Base-by-base conservation (phyloP, 1,284 basidiomycete genomes). In the Dichomitus squalens region DNA sequence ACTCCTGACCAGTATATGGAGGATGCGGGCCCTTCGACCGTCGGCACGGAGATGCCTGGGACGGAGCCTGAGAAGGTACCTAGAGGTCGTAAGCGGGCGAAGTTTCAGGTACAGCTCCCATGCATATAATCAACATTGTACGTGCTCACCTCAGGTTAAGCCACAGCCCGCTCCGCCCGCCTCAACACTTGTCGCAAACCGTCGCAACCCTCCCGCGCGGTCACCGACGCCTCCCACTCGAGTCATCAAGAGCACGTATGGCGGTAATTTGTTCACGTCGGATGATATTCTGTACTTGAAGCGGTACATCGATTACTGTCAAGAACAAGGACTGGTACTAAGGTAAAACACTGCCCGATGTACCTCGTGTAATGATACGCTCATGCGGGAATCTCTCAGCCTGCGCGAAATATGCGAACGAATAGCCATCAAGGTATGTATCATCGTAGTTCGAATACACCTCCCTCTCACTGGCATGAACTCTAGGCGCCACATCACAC, bases 171-270 rank as follows among this genome's bases (percentile, higher is more conserved):
- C 86, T 0, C 79, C 85, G 0, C 79, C 87, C 11, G 83, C 87
- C 12, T 77, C 87, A 9, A 78, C 81, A 12, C 73, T 91, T 34
- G 87, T 90, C 5, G 75, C 80, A 0, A 88, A 85, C 66, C 73
- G 79, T 48, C 79, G 80, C 34, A 83, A 86, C 51, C 83, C 86
- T 0, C 80, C 82, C 31, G 85, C 85, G n/a, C 82, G 90, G 3
- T 92, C 90, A 12, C 90, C 90, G 7, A 90, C 88, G 0, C 90
- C 90, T 18, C 90, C 90, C 11, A 83, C 80, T 3, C 82, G 88
- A 7, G 85, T 92, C n/a, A 85, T 92, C 68, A 92, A 90, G 72
- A 92, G 90, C 66, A 91, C 90, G 0, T 92, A 91, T 65, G 90
- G 90, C 43, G 91, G 90, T 2, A 92, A 93, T 67, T 68, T 92